phyloP scores from a whole-genome alignment of 2,329 filamentous ascomycete genomes.

The Sporothrix pseudoabietina region DNA sequence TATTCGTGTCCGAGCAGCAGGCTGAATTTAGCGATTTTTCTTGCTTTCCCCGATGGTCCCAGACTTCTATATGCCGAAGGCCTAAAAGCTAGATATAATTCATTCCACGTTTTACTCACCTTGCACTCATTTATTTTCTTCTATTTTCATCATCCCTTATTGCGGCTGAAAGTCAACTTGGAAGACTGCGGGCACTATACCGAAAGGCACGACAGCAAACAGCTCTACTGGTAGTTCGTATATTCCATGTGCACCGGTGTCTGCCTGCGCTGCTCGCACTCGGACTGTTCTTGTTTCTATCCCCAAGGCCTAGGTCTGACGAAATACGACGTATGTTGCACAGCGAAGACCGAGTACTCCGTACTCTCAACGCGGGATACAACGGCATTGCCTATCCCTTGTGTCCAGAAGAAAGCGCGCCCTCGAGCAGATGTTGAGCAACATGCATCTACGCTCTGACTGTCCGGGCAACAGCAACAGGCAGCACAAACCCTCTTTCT shows the following conservation, averaged over 20 bases:
- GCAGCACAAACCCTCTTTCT: not conserved
- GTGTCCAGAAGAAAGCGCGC: not conserved
- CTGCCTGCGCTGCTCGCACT: not conserved
- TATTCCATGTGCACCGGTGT: not conserved
- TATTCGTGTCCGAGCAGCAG: slow-evolving; percentile 1
- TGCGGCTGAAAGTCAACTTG: slow-evolving; percentile 2
- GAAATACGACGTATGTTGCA: not conserved
- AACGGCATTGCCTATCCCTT: not conserved
- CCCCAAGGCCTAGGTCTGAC: not conserved
- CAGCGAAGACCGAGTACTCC: not conserved
- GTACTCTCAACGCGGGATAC: not conserved
- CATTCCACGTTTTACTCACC: not conserved
- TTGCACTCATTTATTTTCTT: not conserved
- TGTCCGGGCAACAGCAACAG: not conserved
- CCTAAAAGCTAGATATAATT: no score
- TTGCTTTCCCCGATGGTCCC: not conserved
- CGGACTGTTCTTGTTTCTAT: not conserved
- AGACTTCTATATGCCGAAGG: not conserved
- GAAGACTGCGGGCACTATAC: not conserved
- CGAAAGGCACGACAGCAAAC: not conserved
- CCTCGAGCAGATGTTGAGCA: not conserved
- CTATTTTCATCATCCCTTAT: not conserved
- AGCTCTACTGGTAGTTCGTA: not conserved
- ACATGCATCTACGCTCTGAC: not conserved
- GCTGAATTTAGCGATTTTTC: not conserved